A percentile compares a stretch with the other conserved stretches of the same genome.
Conservation (phyloP, 371 early-diverging fungal species). For the Basidiobolus meristosporus region DNA sequence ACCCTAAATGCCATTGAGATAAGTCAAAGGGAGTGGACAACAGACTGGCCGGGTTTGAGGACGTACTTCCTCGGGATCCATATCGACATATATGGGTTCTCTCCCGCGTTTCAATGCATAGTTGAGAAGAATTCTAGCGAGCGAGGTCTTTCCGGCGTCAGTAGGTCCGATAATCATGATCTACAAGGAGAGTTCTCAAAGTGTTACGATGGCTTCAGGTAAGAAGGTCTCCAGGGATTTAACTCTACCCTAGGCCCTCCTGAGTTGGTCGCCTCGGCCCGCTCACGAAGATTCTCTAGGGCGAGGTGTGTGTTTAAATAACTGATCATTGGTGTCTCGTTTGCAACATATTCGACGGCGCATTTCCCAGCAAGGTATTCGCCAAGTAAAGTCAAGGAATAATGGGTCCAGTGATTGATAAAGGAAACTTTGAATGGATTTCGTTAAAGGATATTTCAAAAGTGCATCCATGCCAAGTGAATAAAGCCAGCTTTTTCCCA, state of each 20-base stretch:
- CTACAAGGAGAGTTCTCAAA: slow-evolving; percentile 6
- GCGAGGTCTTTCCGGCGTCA: slow-evolving; percentile 80
- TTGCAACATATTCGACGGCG: slow-evolving; percentile 68
- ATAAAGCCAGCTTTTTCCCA: slow-evolving; percentile 77
- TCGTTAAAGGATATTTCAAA: slow-evolving; percentile 35
- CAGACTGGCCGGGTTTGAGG: background rate
- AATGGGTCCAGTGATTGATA: no score
- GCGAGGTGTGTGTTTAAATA: slow-evolving; percentile 78
- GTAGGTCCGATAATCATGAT: slow-evolving; percentile 78
- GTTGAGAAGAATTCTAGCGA: slow-evolving; percentile 62
- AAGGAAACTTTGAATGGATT: no score
- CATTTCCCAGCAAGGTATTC: slow-evolving; percentile 35
- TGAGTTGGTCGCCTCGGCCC: slow-evolving; percentile 19
- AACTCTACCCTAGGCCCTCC: slow-evolving; percentile 44
- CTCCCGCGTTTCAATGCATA: slow-evolving; percentile 62
- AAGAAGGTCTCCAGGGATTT: background rate
- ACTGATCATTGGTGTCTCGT: slow-evolving; percentile 83
- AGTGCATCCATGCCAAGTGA: slow-evolving; percentile 84
- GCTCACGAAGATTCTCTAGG: slow-evolving; percentile 52
- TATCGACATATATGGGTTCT: slow-evolving; percentile 60
- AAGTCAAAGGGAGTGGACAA: no score
- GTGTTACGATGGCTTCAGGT: background rate
- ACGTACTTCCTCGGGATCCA: slow-evolving; percentile 61
- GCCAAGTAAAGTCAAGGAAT: slow-evolving; percentile 7
- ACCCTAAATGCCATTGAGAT: slow-evolving; percentile 24